These are phyloP conservation scores for Arachis hypogaea DNA, from an alignment of 306 rosid genomes.

Conservation along the genomic window DNA sequence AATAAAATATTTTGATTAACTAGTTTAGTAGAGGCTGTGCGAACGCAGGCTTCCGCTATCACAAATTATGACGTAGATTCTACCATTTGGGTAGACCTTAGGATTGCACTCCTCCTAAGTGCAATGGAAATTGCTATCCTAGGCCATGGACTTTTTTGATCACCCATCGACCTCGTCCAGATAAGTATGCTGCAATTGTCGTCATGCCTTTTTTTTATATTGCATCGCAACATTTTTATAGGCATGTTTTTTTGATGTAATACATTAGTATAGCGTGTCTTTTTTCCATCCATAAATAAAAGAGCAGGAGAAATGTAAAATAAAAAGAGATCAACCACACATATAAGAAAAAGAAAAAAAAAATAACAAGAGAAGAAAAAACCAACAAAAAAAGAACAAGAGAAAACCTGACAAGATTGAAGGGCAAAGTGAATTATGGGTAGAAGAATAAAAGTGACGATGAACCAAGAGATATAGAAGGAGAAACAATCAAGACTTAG, in stretches of 20 bases:
- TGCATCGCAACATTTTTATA: background rate
- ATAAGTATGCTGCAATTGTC: constrained; percentile 32
- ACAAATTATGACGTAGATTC: background rate
- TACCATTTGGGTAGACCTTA: background rate
- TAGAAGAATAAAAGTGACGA: too few relatives aligned
- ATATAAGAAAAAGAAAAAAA: too few relatives aligned
- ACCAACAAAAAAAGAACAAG: too few relatives aligned
- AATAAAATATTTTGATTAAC: background rate
- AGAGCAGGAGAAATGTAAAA: too few relatives aligned
- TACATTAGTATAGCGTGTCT: background rate
- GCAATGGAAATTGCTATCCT: constrained; percentile 10
- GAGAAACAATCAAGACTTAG: too few relatives aligned
- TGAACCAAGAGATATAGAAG: too few relatives aligned
- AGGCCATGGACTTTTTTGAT: constrained; percentile 48
- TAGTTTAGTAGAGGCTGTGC: background rate
- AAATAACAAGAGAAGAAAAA: too few relatives aligned
- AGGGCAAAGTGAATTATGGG: too few relatives aligned
- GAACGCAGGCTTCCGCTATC: background rate
- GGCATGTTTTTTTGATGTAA: background rate
- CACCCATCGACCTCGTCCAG: constrained; percentile 60
- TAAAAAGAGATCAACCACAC: too few relatives aligned
- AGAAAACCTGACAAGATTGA: too few relatives aligned
- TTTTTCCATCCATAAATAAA: too few relatives aligned
- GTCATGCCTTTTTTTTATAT: background rate
- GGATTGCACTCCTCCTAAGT: background rate